A percentile compares a stretch with the other conserved stretches of the same genome.
phyloP scores from a whole-genome alignment of 2,329 filamentous ascomycete genomes.

The Aspergillus piperis region DNA sequence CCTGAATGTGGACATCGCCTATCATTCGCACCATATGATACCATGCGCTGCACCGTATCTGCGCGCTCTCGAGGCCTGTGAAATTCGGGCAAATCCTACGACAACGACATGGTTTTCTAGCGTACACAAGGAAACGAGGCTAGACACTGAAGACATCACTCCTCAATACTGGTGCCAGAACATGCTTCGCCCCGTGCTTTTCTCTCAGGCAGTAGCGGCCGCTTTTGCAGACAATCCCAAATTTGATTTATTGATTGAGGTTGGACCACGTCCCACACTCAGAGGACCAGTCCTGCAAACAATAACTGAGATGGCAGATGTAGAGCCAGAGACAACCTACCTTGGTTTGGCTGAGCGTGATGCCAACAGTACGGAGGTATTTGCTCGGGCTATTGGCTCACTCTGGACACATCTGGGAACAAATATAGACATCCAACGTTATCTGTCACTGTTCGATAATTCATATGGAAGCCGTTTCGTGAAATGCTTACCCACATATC shows the following conservation, averaged over 20 bases:
- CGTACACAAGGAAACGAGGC: conserved; percentile 29
- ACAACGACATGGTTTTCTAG: conserved; percentile 32
- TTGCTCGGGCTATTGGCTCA: conserved; percentile 13
- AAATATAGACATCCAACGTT: not conserved
- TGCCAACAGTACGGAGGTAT: conserved; percentile 18
- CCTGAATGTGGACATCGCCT: conserved; percentile 48
- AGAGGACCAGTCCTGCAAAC: conserved; percentile 23
- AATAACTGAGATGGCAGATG: not conserved
- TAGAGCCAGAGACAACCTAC: not conserved
- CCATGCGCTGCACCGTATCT: conserved; percentile 35
- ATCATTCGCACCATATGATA: conserved; percentile 49
- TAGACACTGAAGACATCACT: conserved; percentile 26
- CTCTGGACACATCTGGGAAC: conserved; percentile 10
- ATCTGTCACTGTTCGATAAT: not conserved
- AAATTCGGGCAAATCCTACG: not conserved
- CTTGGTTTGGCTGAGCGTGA: not conserved
- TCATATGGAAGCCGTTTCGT: not conserved
- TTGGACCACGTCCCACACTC: conserved; percentile 31
- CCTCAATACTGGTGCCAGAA: conserved; percentile 41
- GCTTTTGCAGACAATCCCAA: conserved; percentile 34
- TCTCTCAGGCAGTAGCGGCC: conserved; percentile 28
- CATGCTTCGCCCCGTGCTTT: conserved; percentile 37
- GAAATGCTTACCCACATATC: conserved; percentile 1
- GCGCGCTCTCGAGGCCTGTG: conserved; percentile 18
- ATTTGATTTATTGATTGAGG: conserved; percentile 19